phyloP scores from a whole-genome alignment of 768 basidiomycete species.

The Austroboletus eburneus region DNA sequence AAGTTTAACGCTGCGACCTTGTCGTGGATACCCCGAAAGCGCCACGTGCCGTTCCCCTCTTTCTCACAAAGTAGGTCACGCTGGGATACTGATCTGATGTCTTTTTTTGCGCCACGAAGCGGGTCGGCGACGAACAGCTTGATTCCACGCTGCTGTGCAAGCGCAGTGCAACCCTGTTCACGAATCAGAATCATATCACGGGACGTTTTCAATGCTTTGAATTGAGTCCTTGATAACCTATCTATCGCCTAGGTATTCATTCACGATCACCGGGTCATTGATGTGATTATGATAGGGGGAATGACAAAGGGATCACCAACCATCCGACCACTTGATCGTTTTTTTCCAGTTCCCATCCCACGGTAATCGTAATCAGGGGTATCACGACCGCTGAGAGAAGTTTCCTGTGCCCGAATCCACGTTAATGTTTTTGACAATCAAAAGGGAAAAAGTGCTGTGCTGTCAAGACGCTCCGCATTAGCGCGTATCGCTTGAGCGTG shows the following conservation, averaged over 20 bases:
- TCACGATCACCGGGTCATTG: neutral
- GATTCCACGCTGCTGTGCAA: conserved; percentile 4
- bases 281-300: neutral
- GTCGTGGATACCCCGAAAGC: neutral
- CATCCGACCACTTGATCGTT: neutral
- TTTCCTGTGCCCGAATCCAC: neutral
- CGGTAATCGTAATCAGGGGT: neutral
- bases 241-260: neutral
- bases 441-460: neutral
- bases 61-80: neutral
- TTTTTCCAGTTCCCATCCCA: neutral
- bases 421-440: neutral
- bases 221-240: neutral
- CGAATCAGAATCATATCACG: no score
- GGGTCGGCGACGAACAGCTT: no score
- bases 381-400: no score
- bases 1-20: conserved; percentile 2
- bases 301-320: neutral
- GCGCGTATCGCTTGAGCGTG: no score
- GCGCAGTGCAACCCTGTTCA: neutral
- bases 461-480: conserved; percentile 5
- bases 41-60: neutral
- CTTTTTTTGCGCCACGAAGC: neutral
- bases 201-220: no score
- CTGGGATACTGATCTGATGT: neutral